phyloP scores from a whole-genome alignment of 208 protist genomes.

The Leishmania turanica region DNA sequence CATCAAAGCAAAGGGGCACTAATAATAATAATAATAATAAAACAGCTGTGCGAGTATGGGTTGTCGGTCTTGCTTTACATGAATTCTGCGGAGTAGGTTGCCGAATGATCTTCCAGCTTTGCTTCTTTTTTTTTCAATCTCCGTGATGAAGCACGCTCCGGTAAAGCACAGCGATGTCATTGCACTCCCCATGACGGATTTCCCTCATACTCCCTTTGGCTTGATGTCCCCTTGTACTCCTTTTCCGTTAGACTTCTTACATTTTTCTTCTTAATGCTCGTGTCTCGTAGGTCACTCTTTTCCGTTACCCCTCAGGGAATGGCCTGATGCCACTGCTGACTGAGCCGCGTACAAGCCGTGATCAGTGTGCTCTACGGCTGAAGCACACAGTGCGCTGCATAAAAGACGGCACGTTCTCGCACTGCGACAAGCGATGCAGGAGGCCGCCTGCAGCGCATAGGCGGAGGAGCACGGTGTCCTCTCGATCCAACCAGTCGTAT shows the following conservation, averaged over 20 bases:
- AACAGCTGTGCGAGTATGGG: not conserved
- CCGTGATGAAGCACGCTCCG: not conserved
- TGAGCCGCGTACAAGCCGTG: too few relatives aligned
- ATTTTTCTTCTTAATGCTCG: not conserved
- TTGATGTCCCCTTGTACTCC: not conserved
- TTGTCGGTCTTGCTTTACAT: not conserved
- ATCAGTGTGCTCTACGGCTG: constrained; percentile 1
- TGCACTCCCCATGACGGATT: not conserved
- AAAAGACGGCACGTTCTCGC: constrained; percentile 23
- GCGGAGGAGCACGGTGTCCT: constrained; percentile 32
- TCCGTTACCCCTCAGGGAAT: not conserved
- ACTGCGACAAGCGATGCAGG: constrained; percentile 9
- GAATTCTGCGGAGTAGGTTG: not conserved
- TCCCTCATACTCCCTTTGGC: not conserved
- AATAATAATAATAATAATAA: constrained; percentile 2
- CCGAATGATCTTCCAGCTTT: not conserved
- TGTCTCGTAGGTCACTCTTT: not conserved
- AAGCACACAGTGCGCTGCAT: constrained; percentile 17
- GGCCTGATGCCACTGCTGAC: too few relatives aligned
- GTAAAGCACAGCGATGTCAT: not conserved
- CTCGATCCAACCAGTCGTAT: constrained; percentile 22
- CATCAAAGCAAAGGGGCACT: constrained; percentile 5
- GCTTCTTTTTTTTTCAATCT: not conserved
- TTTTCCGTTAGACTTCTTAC: not conserved
- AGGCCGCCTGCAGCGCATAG: constrained; percentile 15